Percentiles rank a stretch among this genome's conserved stretches.
Evolutionary conservation across 2,329 filamentous ascomycete species (phyloP).

Genomic region (Aspergillus fructus): DNA sequence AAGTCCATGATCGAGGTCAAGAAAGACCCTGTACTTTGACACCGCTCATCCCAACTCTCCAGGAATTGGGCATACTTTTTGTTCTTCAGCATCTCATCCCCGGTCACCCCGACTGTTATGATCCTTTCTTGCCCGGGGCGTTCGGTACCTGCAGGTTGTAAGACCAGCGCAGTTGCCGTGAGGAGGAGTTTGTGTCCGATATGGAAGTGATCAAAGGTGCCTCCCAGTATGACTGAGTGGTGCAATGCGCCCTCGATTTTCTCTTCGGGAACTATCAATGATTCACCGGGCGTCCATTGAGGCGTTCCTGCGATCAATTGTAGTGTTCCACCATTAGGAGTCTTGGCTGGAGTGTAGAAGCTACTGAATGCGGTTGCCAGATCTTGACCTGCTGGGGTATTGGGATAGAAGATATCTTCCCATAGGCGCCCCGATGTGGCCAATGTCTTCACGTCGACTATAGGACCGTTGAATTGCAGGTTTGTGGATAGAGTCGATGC

Average conservation of each 20-base stretch:
- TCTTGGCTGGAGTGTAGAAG: constrained; percentile 23
- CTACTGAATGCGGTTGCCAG: constrained; percentile 36
- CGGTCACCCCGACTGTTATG: constrained; percentile 83
- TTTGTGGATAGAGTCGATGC: constrained; percentile 15
- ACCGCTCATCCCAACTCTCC: constrained; percentile 76
- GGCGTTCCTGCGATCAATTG: constrained; percentile 23
- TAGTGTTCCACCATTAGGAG: constrained; percentile 18
- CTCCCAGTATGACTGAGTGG: constrained; percentile 74
- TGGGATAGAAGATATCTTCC: constrained; percentile 33
- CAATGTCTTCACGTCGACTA: constrained; percentile 50
- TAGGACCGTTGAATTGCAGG: constrained; percentile 44
- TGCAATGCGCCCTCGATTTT: constrained; percentile 38
- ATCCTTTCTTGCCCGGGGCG: constrained; percentile 47
- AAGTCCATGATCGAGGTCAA: constrained; percentile 62
- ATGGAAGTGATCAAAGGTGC: constrained; percentile 95
- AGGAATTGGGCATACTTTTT: constrained; percentile 84
- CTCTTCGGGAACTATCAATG: constrained; percentile 24
- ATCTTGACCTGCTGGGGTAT: constrained; percentile 27
- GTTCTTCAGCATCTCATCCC: constrained; percentile 78
- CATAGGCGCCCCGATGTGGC: constrained; percentile 39
- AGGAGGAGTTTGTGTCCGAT: constrained; percentile 94
- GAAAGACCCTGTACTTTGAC: constrained; percentile 69
- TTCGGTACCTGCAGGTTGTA: constrained; percentile 50
- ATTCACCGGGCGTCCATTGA: constrained; percentile 22
- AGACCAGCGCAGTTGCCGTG: constrained; percentile 76